Base-by-base conservation (phyloP, 305 asterid species). In the Stenogyne calaminthoides region DNA sequence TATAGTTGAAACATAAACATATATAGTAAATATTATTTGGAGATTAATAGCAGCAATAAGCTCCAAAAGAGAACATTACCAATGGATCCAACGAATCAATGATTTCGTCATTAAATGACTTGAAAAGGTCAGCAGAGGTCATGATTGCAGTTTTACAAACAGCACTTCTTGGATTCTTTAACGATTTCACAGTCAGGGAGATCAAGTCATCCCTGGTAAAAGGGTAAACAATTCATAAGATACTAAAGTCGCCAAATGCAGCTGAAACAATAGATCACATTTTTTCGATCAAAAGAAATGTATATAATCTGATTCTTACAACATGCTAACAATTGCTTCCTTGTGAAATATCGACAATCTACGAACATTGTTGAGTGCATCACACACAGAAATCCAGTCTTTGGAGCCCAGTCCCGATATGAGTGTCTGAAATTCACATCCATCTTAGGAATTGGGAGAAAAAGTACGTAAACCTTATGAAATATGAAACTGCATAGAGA, bases 141-240 rank as follows among this genome's bases (percentile, higher is more conserved):
- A 93, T 88, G 64, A 91, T 84, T 72, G 95, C 97, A 75, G 98
- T 91, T 81, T 93, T 93, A 84, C 96, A 89, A 73, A 93, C 90
- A 71, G 96, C 98, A 61, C 96, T 92, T 80, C 98, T 88, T 19
- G 92, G 94, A 79, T 87, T 90, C 82, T 90, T 88, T 68, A 90
- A 73, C 36, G 92, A 84, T 81, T 92, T 93, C 85, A 83, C 95
- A 42, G 91, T 57, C 71, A 86, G 83, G 70, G 91, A 70, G 56
- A 91, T 80, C 73, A 91, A 74, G 7, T 83, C 89, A 64, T 64
- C 84, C 87, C 98, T 93, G 88, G 72, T 74, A 65, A 71, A 77
- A 63, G 36, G 78, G 81, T 15, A 20, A 40, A 59, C 18, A 64
- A 44, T 54, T 76, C 71, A 68, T 63, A 49, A 42, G 19, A 25